Base-by-base conservation (phyloP, 495 filamentous ascomycete species). In the Apiosordaria backusii region DNA sequence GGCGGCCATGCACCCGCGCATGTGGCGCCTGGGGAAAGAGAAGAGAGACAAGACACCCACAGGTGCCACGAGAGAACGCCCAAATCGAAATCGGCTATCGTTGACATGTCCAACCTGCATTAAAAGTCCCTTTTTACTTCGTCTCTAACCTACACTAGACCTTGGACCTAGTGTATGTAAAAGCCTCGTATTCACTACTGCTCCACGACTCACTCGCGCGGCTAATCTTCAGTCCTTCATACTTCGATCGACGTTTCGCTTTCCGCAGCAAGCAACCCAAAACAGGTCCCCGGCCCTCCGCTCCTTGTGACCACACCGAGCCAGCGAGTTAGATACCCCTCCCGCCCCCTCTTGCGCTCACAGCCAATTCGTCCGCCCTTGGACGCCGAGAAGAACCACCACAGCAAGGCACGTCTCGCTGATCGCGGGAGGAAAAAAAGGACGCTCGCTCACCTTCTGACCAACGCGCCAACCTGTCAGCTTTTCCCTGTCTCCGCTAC, bases 241-340 rank as follows among this genome's bases (percentile, higher is more conserved):
- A n/a, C 35, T 45, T 15, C 13, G 52, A 55, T 55, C 52, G 52
- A 55, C 52, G 22, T 23, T 55, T 19, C n/a, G 52, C 52, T 55
- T 55, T 55, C 52, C 52, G n/a, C 22, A 55, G n/a, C 52, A 19
- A 55, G 52, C 52, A 23, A 21, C 18, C 52, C 52, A 55, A 55
- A 55, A 55, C 52, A 55, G 52, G 52, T 22, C 52, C 52, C 52
- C n/a, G 52, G 52, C 4, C 52, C 52, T 55, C 52, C 52, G n/a
- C 52, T 55, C 22, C 52, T 15, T 55, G 52, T 55, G 52, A 55
- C 52, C 52, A 45, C 35, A 45, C 35, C 35, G 35, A 45, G 35
- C 35, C 35, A 45, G 35, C 35, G 35, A 45, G 35, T 13, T 45
- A 45, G 35, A 45, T 45, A 45, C 35, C 35, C 35, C 35, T 45